Evolutionary conservation across 2,329 filamentous ascomycete species (phyloP), one percentile per base, ranked within the genome.

Genomic region (Diplodia seriata): DNA sequence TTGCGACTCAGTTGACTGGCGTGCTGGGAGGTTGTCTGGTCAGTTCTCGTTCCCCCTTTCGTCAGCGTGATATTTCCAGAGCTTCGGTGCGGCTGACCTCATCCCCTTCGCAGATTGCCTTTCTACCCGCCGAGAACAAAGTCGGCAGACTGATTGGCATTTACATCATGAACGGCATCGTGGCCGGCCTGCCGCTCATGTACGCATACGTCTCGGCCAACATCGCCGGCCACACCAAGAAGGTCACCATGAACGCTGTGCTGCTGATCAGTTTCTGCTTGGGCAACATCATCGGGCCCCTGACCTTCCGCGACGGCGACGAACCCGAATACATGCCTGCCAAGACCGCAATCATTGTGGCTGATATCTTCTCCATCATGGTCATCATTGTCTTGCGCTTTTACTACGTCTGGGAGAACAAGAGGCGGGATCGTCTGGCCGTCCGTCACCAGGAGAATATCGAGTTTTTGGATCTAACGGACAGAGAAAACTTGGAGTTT

Each of bases 221-320:
- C 57, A 69, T 73, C 9, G 74, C 74, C 3, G 78, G 77, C 2
- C 75, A 78, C 33, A 80, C 78, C 4, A 80, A 80, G 70, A 79
- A 78, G 54, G 73, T 79, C 12, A 76, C 76, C 0, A 75, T 76
- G 69, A 78, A 77, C 66, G 77, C 76, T 1, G 69, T 77, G 3
- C 70, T 78, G 11, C 65, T 80, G 14, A 77, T 81, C 63, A 78
- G 76, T 0, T 82, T 81, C 36, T 81, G 79, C 67, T 70, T 78
- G 9, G 83, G 77, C 0, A 79, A 79, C 43, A 78, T 79, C 11
- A 78, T 79, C 43, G 76, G 85, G 74, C 78, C 75, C 56, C 77
- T 77, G 57, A 76, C 74, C 2, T 77, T 75, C 67, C 71, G 72
- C 3, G 69, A 73, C 0, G 47, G 70, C 20, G 73, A 78, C 23